Conservation (phyloP, 371 early-diverging fungal genomes). For the Funneliformis caledonium region DNA sequence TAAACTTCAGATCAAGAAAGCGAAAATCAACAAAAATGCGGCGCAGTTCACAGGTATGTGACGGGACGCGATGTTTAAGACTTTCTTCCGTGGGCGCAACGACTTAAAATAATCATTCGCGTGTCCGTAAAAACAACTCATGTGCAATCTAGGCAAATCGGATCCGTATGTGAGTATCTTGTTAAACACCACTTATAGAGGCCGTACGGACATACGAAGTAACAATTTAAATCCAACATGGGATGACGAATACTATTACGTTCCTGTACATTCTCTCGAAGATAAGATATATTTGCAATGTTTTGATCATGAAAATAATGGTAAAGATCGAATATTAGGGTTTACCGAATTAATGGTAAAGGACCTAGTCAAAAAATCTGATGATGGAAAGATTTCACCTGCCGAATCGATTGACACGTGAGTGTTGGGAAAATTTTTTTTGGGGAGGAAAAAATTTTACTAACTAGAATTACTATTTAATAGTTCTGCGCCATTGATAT, state of each 20-base stretch:
- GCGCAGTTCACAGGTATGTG: slow-evolving; percentile 46
- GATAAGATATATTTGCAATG: slow-evolving; percentile 76
- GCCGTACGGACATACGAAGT: slow-evolving; percentile 69
- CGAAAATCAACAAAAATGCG: slow-evolving; percentile 69
- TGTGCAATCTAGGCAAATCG: slow-evolving; percentile 57
- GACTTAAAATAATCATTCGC: background rate
- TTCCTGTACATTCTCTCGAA: slow-evolving; percentile 69
- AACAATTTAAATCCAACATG: slow-evolving; percentile 83
- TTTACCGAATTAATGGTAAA: slow-evolving; percentile 50
- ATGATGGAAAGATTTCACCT: slow-evolving; percentile 9
- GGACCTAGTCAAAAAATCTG: slow-evolving; percentile 40
- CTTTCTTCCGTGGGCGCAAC: no score
- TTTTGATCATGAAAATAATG: slow-evolving; percentile 67
- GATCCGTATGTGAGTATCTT: slow-evolving; percentile 72
- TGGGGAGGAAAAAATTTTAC: no score
- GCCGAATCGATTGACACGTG: slow-evolving; percentile 3
- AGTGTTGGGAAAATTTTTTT: background rate
- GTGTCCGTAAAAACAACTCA: background rate
- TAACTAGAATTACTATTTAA: no score
- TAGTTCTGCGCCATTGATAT: background rate
- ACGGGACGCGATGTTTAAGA: background rate
- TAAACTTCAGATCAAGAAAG: slow-evolving; percentile 73
- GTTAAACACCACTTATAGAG: slow-evolving; percentile 12
- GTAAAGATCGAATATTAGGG: slow-evolving; percentile 72
- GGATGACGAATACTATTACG: slow-evolving; percentile 83